phyloP scores from a whole-genome alignment of 2,329 filamentous ascomycete species.

The Cordyceps fumosorosea region DNA sequence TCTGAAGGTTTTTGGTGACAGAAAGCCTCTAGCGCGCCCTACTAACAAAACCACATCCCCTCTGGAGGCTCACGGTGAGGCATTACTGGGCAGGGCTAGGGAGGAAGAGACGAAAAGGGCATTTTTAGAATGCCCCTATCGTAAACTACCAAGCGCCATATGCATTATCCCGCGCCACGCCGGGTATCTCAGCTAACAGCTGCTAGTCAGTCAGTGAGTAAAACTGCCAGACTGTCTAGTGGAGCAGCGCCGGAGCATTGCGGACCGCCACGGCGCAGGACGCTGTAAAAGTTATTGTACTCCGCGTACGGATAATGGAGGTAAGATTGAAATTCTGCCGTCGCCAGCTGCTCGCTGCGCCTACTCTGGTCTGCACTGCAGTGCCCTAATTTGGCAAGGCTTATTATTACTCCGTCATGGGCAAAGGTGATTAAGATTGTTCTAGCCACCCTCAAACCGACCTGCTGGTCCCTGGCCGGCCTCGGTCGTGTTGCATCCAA shows the following conservation, averaged over 20 bases:
- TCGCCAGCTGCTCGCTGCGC: not conserved
- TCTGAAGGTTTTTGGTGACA: not conserved
- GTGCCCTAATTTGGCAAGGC: conserved; percentile 7
- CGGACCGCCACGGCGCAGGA: not conserved
- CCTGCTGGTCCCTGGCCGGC: not conserved
- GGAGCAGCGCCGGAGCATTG: conserved; percentile 8
- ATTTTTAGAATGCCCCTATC: conserved; percentile 4
- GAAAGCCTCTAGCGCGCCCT: not conserved
- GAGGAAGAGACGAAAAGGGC: not conserved
- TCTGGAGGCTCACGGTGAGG: not conserved
- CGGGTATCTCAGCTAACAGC: conserved; percentile 7
- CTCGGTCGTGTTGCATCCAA: not conserved
- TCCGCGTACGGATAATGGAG: not conserved
- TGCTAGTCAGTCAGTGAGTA: not conserved
- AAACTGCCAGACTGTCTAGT: not conserved
- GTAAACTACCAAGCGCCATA: not conserved
- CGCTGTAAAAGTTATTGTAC: not conserved
- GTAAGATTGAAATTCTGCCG: not conserved
- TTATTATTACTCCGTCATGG: not conserved
- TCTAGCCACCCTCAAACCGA: not conserved
- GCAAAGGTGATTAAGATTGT: too few species aligned
- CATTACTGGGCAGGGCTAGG: not conserved
- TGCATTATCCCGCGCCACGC: not conserved
- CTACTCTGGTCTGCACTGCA: not conserved
- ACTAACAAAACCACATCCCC: not conserved